Conservation (phyloP, 2,329 filamentous ascomycete species). For the Venturia nashicola region DNA sequence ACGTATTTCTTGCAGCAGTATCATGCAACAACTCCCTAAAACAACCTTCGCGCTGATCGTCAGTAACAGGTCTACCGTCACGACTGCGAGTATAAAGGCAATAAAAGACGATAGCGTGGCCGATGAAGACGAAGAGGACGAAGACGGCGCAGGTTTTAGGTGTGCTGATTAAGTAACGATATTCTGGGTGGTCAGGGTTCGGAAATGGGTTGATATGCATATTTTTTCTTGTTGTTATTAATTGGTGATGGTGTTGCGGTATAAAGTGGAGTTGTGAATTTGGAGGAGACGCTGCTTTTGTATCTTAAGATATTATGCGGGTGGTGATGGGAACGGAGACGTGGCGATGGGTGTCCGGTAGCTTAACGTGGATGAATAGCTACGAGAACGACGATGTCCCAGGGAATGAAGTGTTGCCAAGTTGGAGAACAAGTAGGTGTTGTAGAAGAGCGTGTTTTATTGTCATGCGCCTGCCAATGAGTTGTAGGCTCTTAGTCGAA, state of each 20-base stretch:
- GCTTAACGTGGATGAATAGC: not conserved
- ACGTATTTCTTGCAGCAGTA: not conserved
- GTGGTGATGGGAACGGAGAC: not conserved
- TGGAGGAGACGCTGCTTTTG: not conserved
- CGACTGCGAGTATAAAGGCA: not conserved
- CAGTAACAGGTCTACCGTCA: not conserved
- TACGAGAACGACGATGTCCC: not conserved
- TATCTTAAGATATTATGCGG: not conserved
- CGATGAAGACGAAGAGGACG: not conserved
- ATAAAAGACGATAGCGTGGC: not conserved
- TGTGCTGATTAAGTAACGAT: not conserved
- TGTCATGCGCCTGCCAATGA: no score
- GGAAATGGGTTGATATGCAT: not conserved
- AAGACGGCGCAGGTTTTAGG: not conserved
- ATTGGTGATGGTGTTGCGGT: not conserved
- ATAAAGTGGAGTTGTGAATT: no score
- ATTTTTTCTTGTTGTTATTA: not conserved
- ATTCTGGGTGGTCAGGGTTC: not conserved
- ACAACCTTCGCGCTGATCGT: not conserved
- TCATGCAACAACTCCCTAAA: not conserved
- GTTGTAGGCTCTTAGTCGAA: no score
- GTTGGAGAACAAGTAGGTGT: not conserved
- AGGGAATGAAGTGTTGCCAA: not conserved
- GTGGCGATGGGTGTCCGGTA: not conserved
- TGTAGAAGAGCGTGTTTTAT: no score